phyloP scores from a whole-genome alignment of 331 rosid genomes.

The Rosa hybrid region DNA sequence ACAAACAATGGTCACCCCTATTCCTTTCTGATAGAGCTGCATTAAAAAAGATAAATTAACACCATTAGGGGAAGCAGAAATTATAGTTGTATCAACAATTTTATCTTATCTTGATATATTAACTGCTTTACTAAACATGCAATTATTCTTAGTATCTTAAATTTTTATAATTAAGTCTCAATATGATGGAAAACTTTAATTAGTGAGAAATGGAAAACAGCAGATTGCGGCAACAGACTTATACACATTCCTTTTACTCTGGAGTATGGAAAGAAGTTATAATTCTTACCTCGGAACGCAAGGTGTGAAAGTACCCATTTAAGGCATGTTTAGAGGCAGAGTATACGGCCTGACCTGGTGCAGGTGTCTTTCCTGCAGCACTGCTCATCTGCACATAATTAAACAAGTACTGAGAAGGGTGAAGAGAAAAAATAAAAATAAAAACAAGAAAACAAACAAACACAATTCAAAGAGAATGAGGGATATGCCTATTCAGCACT shows the following conservation, averaged over 20 bases:
- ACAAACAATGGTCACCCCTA: conserved; percentile 84
- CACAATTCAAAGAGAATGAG: conserved; percentile 9
- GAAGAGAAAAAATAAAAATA: neutral
- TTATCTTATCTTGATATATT: neutral
- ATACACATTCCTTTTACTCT: conserved; percentile 9
- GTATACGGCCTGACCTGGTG: conserved; percentile 95
- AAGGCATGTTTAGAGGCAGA: conserved; percentile 91
- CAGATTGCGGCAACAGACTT: conserved; percentile 2
- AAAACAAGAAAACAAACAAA: neutral
- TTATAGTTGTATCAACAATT: neutral
- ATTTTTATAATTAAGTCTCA: neutral
- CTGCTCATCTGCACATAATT: conserved; percentile 78
- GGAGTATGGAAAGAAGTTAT: conserved; percentile 16
- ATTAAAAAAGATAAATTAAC: conserved; percentile 27
- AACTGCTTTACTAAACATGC: neutral
- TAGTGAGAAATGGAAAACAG: conserved; percentile 2
- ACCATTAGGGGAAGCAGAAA: conserved; percentile 2
- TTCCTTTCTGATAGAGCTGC: conserved; percentile 82
- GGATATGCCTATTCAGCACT: neutral
- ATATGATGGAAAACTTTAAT: neutral
- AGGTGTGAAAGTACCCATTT: conserved; percentile 86
- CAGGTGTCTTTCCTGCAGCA: conserved; percentile 93
- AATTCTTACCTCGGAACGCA: conserved; percentile 89
- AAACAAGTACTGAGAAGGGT: conserved; percentile 13
- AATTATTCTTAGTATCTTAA: neutral